Evolutionary conservation across 1,284 basidiomycete species (phyloP), one percentile per base, ranked within the genome.

Genomic region (Microbotryum scabiosae): DNA sequence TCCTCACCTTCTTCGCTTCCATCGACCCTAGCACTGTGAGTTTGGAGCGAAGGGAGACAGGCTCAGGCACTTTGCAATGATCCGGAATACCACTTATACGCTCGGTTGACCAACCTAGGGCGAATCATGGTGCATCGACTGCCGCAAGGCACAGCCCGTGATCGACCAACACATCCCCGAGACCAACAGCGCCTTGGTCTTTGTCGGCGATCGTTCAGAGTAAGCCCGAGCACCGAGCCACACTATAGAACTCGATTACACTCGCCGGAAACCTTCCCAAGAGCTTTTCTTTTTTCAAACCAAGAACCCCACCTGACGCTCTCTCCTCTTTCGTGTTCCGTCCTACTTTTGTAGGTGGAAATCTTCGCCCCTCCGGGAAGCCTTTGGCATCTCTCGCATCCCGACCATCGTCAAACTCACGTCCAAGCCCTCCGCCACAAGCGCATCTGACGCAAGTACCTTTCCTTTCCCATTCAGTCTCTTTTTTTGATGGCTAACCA

Each of bases 181-280:
- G 6, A 79, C 79, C 0, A 78, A 80, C 30, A 86, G 80, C 12
- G 74, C 84, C 51, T 79, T 91, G 55, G 79, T 87, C 56, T 88
- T 86, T 73, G 86, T 89, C 57, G 89, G 88, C 8, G 80, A 84
- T 67, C 79, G 75, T 66, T 61, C 79, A 58, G 82, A 84, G 88
- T 67, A 25, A 52, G 62, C 62, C 32, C n/a, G 5, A 21, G 16
- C 47, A 12, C 20, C 12, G 21, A 21, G 30, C 20, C 26, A 49
- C 47, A 49, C 26, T 18, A 14, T 14, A 20, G 14, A 3, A 23
- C 12, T 14, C 47, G 47, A 23, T 26, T 9, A 16, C 5, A 21
- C 12, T 18, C 70, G 74, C 84, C 79, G 26, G 21, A 16, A 49
- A 49, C 3, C 7, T 10, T 20, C 9, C 2, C 12, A 21, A 26